Conservation (phyloP, 75 land plant species). For the Cunninghamia lanceolata region DNA sequence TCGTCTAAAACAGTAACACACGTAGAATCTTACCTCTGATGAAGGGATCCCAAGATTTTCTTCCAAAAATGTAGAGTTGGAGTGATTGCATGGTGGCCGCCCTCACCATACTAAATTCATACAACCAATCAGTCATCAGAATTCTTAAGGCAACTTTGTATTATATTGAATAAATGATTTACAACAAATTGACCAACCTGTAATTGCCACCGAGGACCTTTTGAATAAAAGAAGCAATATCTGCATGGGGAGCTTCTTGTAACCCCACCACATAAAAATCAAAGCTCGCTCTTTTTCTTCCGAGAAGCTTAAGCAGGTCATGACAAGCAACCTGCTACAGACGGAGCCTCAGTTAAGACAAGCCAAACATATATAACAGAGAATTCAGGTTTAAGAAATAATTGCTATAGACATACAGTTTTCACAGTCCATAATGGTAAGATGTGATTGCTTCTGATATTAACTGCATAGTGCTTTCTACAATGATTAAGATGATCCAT, state of each 20-base stretch:
- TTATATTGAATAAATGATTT: background rate
- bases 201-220: constrained; percentile 44
- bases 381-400: background rate
- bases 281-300: constrained; percentile 23
- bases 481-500: no score
- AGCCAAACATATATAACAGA: background rate
- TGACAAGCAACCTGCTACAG: constrained; percentile 28
- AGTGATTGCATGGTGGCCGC: constrained; percentile 68
- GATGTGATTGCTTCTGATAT: no score
- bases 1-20: background rate
- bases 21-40: constrained; percentile 40
- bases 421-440: no score
- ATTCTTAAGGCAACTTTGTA: background rate
- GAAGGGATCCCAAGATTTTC: constrained; percentile 16
- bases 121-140: background rate
- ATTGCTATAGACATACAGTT: no score
- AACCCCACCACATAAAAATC: constrained; percentile 77
- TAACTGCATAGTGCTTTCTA: no score
- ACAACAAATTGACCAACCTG: constrained; percentile 36
- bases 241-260: constrained; percentile 65
- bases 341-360: background rate
- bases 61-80: constrained; percentile 71
- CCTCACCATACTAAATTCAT: constrained; percentile 47
- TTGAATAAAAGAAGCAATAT: constrained; percentile 29
- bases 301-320: constrained; percentile 43